Evolutionary conservation across 495 filamentous ascomycete genomes (phyloP).

Genomic region (Penicillium pancosmium): DNA sequence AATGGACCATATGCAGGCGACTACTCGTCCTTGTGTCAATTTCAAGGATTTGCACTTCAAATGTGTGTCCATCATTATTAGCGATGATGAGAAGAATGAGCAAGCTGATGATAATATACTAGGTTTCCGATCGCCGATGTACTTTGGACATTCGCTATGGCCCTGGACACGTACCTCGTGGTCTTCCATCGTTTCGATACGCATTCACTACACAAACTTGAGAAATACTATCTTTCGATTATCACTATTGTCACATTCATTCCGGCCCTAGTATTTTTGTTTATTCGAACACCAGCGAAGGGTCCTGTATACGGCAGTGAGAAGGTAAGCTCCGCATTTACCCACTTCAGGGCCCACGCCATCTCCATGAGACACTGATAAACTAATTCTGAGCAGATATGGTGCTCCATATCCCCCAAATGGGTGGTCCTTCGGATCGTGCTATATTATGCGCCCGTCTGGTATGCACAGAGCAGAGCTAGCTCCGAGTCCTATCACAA

Average conservation of each 20-base stretch:
- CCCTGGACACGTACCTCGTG: slow-evolving; percentile 47
- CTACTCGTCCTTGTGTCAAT: slow-evolving; percentile 44
- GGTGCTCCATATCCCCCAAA: slow-evolving; percentile 48
- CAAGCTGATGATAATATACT: not conserved
- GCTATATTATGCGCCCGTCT: slow-evolving; percentile 49
- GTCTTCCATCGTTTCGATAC: slow-evolving; percentile 47
- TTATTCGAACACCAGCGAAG: slow-evolving; percentile 38
- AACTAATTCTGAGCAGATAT: slow-evolving; percentile 31
- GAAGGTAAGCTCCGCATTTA: slow-evolving; percentile 25
- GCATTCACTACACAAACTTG: slow-evolving; percentile 39
- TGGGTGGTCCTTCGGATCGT: slow-evolving; percentile 49
- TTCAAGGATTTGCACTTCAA: slow-evolving; percentile 51
- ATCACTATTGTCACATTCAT: slow-evolving; percentile 44
- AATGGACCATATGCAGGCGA: slow-evolving; percentile 42
- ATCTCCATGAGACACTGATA: not conserved
- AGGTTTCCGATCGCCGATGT: slow-evolving; percentile 55
- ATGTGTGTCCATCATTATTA: slow-evolving; percentile 32
- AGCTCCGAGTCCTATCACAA: too few relatives aligned
- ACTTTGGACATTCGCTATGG: slow-evolving; percentile 52
- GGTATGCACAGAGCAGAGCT: slow-evolving; percentile 26
- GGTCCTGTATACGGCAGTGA: slow-evolving; percentile 49
- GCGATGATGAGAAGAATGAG: not conserved
- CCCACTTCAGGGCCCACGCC: too few relatives aligned
- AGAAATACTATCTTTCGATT: slow-evolving; percentile 41
- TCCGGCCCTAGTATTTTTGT: slow-evolving; percentile 47